A percentile compares a stretch with the other conserved stretches of the same genome.
Conservation (phyloP, 805 yeast genomes). For the Metschnikowia reukaufii region DNA sequence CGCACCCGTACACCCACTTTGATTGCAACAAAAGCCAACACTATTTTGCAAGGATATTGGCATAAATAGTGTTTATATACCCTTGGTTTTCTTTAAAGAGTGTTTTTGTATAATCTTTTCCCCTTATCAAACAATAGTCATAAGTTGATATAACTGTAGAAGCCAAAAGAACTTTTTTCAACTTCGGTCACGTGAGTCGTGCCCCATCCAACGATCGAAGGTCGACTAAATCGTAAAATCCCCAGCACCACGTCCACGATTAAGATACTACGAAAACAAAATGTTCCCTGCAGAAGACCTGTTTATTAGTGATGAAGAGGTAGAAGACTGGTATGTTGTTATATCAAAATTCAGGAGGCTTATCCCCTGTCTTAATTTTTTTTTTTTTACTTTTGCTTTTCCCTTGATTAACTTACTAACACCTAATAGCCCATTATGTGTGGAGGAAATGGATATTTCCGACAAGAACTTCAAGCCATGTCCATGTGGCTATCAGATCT, state of each 20-base stretch:
- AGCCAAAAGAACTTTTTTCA: neutral
- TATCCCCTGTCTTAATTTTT: no score
- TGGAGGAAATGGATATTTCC: constrained; percentile 95
- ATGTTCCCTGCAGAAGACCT: constrained; percentile 22
- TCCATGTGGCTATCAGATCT: constrained; percentile 98
- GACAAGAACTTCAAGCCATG: constrained; percentile 98
- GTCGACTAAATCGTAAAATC: constrained; percentile 1
- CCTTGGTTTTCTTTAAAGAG: no score
- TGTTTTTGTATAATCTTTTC: no score
- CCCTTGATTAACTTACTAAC: constrained; percentile 20
- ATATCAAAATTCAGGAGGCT: no score
- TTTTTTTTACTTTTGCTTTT: neutral
- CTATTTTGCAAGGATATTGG: no score
- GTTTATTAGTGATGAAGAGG: constrained; percentile 76
- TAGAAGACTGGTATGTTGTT: constrained; percentile 60
- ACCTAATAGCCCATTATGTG: constrained; percentile 76
- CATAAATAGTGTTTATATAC: no score
- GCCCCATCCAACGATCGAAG: constrained; percentile 6
- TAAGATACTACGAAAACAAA: constrained; percentile 28
- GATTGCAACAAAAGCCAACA: neutral
- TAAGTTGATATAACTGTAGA: neutral
- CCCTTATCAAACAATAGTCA: neutral
- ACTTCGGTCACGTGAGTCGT: constrained; percentile 17
- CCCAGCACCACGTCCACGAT: constrained; percentile 19
- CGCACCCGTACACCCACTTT: neutral